Evolutionary conservation across 495 filamentous ascomycete species (phyloP), one percentile per base, ranked within the genome.

Genomic region (Xylaria castorea): DNA sequence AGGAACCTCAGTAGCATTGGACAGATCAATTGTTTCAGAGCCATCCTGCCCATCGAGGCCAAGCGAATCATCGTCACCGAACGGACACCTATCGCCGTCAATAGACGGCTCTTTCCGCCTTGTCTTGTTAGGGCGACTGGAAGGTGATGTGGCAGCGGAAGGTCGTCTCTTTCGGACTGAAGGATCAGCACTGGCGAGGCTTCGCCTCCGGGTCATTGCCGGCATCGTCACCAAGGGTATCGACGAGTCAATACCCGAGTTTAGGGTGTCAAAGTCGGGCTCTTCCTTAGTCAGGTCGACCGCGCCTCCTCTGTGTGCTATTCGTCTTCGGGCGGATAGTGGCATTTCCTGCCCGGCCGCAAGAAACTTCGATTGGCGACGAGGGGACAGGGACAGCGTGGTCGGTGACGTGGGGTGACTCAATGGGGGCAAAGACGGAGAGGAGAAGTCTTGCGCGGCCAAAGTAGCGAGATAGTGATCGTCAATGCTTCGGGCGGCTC

Each of bases 1-100:
- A 66, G 83, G 76, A 0, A 86, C 79, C 18, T 87, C 85, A 4
- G 89, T 85, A 0, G 88, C 82, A 42, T 91, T 87, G 8, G 87
- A 87, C 30, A 91, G 79, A 80, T 95, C 92, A n/a, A 92, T 83
- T 6, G 87, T 76, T 68, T 90, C 88, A 14, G 80, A 34, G 48
- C 48, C 73, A 64, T 86, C 76, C 8, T 68, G 32, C 55, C 66
- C 55, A 46, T 71, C 32, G 16, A 73, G 18, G 11, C 71, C 71
- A 55, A 57, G 76, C 72, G 74, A 66, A 46, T 83, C 78, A 40
- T 82, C 83, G 71, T 84, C 79, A 36, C 68, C 38, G 67, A 78
- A 73, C 6, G 66, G 74, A 25, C 53, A 70, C 70, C 50, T 61
- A 18, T 61, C 61, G 53, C 51, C 73, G 75, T 14, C 12, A 50